A percentile compares a stretch with the other conserved stretches of the same genome.
Conservation (phyloP, 352 stramenopile species). For the Globisporangium viniferum region DNA sequence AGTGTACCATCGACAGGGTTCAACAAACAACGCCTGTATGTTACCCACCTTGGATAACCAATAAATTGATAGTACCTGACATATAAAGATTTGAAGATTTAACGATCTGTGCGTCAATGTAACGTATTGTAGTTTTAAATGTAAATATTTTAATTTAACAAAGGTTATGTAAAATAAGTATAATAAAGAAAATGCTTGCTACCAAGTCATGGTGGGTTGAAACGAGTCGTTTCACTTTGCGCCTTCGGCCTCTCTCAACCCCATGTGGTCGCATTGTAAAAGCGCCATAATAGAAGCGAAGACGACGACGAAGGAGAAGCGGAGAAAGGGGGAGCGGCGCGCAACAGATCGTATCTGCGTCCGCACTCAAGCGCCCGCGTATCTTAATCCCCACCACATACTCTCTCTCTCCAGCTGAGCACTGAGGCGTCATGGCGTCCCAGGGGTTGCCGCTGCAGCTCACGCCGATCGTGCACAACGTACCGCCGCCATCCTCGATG, state of each 20-base stretch:
- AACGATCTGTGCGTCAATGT: no score
- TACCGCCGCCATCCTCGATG: conserved; percentile 10
- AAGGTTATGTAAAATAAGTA: not conserved
- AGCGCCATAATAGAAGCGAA: not conserved
- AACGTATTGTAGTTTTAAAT: no score
- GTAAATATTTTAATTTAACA: no score
- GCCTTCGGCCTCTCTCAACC: not conserved
- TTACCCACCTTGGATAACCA: not conserved
- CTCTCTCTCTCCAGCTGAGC: not conserved
- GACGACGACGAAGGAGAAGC: not conserved
- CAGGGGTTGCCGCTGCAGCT: conserved; percentile 15
- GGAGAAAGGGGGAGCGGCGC: conserved; percentile 1
- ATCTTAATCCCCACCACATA: not conserved
- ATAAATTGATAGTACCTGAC: no score
- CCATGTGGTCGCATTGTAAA: conserved; percentile 14
- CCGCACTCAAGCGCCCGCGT: not conserved
- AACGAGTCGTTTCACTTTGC: conserved; percentile 4
- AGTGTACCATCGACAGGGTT: not conserved
- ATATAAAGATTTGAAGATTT: no score
- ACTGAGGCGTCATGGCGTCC: conserved; percentile 13
- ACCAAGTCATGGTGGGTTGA: not conserved
- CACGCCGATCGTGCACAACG: conserved; percentile 19
- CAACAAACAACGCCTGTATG: not conserved
- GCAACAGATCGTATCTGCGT: not conserved
- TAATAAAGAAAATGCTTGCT: not conserved